Evolutionary conservation across 1,284 basidiomycete genomes (phyloP), one percentile per base, ranked within the genome.

Genomic region (Heterobasidion annosum): DNA sequence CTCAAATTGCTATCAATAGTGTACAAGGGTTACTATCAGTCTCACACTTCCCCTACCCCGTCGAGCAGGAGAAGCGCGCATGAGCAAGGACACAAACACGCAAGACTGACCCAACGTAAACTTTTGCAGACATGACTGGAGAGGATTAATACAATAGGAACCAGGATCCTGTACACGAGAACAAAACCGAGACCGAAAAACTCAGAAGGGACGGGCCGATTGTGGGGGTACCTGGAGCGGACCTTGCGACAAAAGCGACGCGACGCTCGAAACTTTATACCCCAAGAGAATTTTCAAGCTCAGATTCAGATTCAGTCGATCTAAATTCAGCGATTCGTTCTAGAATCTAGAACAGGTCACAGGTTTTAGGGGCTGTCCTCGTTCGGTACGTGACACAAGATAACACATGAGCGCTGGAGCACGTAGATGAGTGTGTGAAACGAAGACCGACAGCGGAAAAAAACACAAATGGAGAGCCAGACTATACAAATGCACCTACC

Each of bases 91-190:
- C 54, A 61, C 54, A 54, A 54, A 45, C 55, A 43, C 51, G 50
- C 65, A 61, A 66, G 67, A 75, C 88, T 82, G 78, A 90, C 87
- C 87, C 87, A 81, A 90, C 88, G 71, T 90, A 90, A 70, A 90
- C 80, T 76, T 90, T 90, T 67, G 85, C 74, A 70, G 83, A 78
- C 82, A 85, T 85, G 73, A 76, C 70, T 40, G 52, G 34, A 33
- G 25, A 25, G 32, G 55, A 50, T 46, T 40, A 46, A 54, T 48
- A 57, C 44, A 44, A 48, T 32, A 16, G 40, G 46, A 54, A 50
- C 50, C 45, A 32, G 49, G 37, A 25, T 34, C n/a, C 25, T n/a
- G 34, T 42, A 56, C 54, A 57, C 56, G 58, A 61, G 50, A 61
- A 57, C 58, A 55, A 59, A 56, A 61, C 56, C 33, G 58, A 57